A percentile compares a stretch with the other conserved stretches of the same genome.
Evolutionary conservation across 306 rosid species (phyloP).

Genomic region (Vigna unguiculata): DNA sequence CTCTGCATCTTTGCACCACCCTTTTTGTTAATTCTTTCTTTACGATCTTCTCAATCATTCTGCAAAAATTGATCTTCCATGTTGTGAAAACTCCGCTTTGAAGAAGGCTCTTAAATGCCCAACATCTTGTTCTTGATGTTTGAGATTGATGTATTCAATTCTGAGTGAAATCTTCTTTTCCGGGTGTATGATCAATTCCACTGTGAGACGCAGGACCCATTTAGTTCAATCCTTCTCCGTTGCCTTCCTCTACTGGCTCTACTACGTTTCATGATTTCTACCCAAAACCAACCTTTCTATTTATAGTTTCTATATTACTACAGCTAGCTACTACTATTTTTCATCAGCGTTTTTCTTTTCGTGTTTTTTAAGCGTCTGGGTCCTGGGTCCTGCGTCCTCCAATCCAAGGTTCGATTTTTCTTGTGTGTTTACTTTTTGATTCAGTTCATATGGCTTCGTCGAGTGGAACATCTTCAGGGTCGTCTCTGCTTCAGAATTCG

Average conservation of each 20-base stretch:
- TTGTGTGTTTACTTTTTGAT: background rate
- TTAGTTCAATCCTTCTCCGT: conserved; percentile 91
- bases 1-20: background rate
- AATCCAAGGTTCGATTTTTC: background rate
- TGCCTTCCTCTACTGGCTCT: conserved; percentile 90
- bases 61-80: background rate
- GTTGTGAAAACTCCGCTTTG: background rate
- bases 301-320: background rate
- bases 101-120: conserved; percentile 52
- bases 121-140: conserved; percentile 71
- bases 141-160: conserved; percentile 91
- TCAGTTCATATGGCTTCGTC: conserved; percentile 60
- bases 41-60: background rate
- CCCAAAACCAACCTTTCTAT: background rate
- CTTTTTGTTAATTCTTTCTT: background rate
- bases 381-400: conserved; percentile 65
- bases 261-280: conserved; percentile 86
- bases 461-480: conserved; percentile 75
- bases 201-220: conserved; percentile 89
- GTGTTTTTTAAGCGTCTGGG: conserved; percentile 47
- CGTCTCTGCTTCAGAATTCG: conserved; percentile 63
- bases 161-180: conserved; percentile 77
- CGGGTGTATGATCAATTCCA: conserved; percentile 91
- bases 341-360: conserved; percentile 25
- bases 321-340: conserved; percentile 4